Conservation (phyloP, 495 filamentous ascomycete genomes). For the Chaetomium fimeti region DNA sequence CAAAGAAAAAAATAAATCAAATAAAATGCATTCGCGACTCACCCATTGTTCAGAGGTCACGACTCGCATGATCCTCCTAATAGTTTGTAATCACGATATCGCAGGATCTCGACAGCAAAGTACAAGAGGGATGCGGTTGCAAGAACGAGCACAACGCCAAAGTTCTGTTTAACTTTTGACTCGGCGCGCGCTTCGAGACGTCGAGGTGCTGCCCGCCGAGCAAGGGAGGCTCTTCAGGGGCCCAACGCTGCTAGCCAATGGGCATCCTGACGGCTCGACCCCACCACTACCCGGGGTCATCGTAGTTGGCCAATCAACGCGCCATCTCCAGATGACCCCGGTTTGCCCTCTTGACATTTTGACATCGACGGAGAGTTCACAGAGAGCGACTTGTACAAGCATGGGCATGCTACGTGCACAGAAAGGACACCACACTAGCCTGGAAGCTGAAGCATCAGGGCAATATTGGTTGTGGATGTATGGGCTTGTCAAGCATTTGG, state of each 20-base stretch:
- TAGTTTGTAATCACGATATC: conserved; percentile 12
- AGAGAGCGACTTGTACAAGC: too few species aligned
- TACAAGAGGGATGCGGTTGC: background rate
- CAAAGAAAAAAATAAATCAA: background rate
- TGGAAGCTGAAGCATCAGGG: too few species aligned
- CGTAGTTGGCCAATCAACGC: background rate
- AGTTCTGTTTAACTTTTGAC: background rate
- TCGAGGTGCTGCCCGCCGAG: background rate
- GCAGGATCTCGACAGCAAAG: background rate
- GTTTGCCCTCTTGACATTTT: too few species aligned
- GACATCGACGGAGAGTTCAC: too few species aligned
- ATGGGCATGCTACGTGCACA: too few species aligned
- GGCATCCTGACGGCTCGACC: background rate
- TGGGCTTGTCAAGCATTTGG: too few species aligned
- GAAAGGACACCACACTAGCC: too few species aligned
- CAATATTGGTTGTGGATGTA: too few species aligned
- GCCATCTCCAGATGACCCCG: background rate
- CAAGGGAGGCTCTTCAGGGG: conserved; percentile 5
- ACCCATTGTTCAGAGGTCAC: conserved; percentile 39
- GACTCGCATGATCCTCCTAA: conserved; percentile 32
- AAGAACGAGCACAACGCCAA: background rate
- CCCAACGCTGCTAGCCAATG: background rate
- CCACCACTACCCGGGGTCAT: background rate
- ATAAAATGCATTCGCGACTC: conserved; percentile 22
- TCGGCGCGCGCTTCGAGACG: conserved; percentile 1